Conservation (phyloP, 2,329 filamentous ascomycete genomes). For the Leptographium procerum region DNA sequence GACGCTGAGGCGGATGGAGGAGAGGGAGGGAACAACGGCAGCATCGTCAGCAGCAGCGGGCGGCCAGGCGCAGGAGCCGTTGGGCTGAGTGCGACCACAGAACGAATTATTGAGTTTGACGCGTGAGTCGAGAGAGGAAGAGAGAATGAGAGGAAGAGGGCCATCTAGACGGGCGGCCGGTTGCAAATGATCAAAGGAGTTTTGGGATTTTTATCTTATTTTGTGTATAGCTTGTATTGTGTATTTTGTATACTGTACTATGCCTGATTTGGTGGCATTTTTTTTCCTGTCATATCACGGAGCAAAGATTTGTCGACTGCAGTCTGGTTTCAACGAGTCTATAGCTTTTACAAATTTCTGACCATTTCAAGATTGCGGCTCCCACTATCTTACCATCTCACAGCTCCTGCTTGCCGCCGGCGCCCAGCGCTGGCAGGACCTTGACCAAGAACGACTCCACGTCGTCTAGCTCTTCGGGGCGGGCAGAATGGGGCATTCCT, state of each 20-base stretch:
- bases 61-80: not conserved
- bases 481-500: slow-evolving; percentile 64
- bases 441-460: slow-evolving; percentile 50
- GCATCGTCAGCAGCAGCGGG: slow-evolving; percentile 15
- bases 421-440: slow-evolving; percentile 30
- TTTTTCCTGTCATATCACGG: not conserved
- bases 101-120: slow-evolving; percentile 35
- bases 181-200: not conserved
- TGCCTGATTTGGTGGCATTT: too few species aligned
- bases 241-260: too few species aligned
- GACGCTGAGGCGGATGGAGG: slow-evolving; percentile 54
- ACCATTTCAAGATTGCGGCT: too few species aligned
- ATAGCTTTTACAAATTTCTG: too few species aligned
- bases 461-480: slow-evolving; percentile 68
- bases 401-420: slow-evolving; percentile 17
- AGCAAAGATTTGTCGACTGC: too few species aligned
- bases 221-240: not conserved
- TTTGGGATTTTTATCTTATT: not conserved
- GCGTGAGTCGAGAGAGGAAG: slow-evolving; percentile 16
- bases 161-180: not conserved
- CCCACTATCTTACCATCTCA: too few species aligned
- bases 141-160: not conserved
- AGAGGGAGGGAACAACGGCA: not conserved
- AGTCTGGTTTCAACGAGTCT: too few species aligned
- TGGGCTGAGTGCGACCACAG: slow-evolving; percentile 16